phyloP scores from a whole-genome alignment of 495 filamentous ascomycete genomes.

The Podospora fimiseda region DNA sequence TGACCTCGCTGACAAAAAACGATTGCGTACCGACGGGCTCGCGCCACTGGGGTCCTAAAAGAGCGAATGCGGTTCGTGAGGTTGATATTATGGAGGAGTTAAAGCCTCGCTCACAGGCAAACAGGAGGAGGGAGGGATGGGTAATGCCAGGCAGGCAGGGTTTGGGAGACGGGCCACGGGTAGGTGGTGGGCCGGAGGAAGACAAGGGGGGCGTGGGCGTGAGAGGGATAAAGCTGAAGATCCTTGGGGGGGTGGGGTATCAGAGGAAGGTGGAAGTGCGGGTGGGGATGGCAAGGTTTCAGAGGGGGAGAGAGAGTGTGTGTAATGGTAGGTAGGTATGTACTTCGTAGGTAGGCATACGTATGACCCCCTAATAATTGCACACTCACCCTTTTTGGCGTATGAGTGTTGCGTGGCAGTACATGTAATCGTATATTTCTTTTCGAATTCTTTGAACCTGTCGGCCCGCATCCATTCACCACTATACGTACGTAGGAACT shows the following conservation, averaged over 20 bases:
- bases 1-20: too few relatives aligned
- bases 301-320: conserved; percentile 11
- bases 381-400: conserved; percentile 9
- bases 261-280: too few relatives aligned
- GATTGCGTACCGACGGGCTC: conserved; percentile 4
- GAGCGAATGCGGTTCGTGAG: conserved; percentile 14
- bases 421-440: background rate
- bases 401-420: conserved; percentile 25
- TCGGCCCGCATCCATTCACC: too few relatives aligned
- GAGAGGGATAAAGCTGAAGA: conserved; percentile 26
- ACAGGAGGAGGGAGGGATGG: background rate
- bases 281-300: conserved; percentile 20
- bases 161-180: conserved; percentile 7
- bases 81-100: conserved; percentile 12
- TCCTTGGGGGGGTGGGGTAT: background rate
- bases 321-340: conserved; percentile 2
- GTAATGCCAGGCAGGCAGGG: conserved; percentile 4
- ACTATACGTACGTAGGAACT: too few relatives aligned
- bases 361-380: conserved; percentile 14
- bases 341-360: conserved; percentile 19
- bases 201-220: conserved; percentile 14
- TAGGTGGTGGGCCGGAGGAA: conserved; percentile 12
- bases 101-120: conserved; percentile 11
- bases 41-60: conserved; percentile 10
- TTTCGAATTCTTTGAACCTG: background rate